Percentiles rank a stretch among this genome's conserved stretches.
Evolutionary conservation across 1,284 basidiomycete genomes (phyloP).

Genomic region (Leccinum griseonigrum): DNA sequence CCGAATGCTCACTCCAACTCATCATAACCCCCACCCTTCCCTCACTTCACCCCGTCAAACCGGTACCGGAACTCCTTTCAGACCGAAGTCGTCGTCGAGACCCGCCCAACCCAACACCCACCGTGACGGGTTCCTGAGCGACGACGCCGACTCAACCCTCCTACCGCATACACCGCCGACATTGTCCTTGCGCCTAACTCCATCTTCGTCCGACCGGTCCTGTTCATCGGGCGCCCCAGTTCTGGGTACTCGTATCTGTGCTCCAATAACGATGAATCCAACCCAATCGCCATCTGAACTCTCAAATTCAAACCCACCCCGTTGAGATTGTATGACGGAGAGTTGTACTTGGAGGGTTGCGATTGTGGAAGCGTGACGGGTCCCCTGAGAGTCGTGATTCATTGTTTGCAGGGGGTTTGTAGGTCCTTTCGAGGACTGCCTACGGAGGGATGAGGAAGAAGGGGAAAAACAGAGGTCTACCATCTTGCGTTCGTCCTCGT

Average conservation of each 20-base stretch:
- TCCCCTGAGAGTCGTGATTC: constrained; percentile 58
- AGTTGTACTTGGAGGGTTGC: constrained; percentile 50
- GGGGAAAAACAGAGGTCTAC: constrained; percentile 44
- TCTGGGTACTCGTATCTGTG: constrained; percentile 13
- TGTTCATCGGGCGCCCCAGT: constrained; percentile 20
- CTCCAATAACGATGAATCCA: background rate
- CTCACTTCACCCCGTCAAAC: constrained; percentile 21
- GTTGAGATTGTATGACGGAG: constrained; percentile 44
- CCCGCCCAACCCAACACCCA: constrained; percentile 22
- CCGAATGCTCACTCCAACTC: background rate
- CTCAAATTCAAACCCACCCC: constrained; percentile 45
- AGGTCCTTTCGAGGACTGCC: constrained; percentile 84
- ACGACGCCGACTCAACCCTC: constrained; percentile 41
- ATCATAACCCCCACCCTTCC: background rate
- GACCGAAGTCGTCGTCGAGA: background rate
- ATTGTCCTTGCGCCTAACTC: constrained; percentile 38
- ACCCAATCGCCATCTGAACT: constrained; percentile 52
- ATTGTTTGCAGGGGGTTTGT: constrained; percentile 65
- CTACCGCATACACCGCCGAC: constrained; percentile 63
- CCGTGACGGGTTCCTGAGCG: constrained; percentile 8
- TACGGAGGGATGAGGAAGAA: constrained; percentile 27
- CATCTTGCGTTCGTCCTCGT: constrained; percentile 58
- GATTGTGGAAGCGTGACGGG: constrained; percentile 63
- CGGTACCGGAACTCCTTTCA: constrained; percentile 1
- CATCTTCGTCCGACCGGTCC: constrained; percentile 14